Base-by-base conservation (phyloP, 805 yeast genomes). In the Starmerella geochares region DNA sequence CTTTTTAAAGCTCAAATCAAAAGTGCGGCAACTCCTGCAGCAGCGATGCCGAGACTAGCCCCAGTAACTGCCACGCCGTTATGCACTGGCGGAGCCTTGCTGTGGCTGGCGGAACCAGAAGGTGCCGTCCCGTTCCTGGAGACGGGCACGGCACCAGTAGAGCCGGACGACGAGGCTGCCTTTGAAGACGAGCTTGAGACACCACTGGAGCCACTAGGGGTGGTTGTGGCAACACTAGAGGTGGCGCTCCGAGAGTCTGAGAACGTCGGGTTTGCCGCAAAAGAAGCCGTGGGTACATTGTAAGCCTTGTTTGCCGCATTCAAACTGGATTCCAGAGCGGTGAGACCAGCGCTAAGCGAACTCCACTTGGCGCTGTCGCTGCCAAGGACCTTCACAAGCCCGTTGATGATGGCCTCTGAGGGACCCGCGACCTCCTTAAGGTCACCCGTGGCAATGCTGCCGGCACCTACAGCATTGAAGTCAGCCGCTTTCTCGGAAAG, bases 231-330 rank as follows among this genome's bases (percentile, higher is more conserved):
- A n/a, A n/a, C 6, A 9, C 16, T 16, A n/a, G 39, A 19, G 25
- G 14, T 11, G 25, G 25, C 39, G 8, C 29, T 37, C n/a, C n/a
- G n/a, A n/a, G n/a, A n/a, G 19, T 19, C 25, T n/a, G 39, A 19
- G 25, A 36, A 36, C 14, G 21, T 10, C 9, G 44, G 44, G 16
- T 21, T 17, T 4, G 32, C 16, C 11, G 9, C 23, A 16, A 39
- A 39, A n/a, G 32, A n/a, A 16, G 10, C 33, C 21, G 11, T 24
- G 5, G 17, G 20, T 20, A 42, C 29, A 23, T 98, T 98, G 73
- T 92, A 98, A 76, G 95, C 92, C 80, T 97, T 88, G 37, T 23
- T 25, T 4, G 49, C 54, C 8, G 47, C 50, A 19, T 31, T 28
- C 32, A 39, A 21, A 17, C 31, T 46, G 5, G 46, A n/a, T 17